phyloP scores from a whole-genome alignment of 345 rosid species.

The Camelina sativa region DNA sequence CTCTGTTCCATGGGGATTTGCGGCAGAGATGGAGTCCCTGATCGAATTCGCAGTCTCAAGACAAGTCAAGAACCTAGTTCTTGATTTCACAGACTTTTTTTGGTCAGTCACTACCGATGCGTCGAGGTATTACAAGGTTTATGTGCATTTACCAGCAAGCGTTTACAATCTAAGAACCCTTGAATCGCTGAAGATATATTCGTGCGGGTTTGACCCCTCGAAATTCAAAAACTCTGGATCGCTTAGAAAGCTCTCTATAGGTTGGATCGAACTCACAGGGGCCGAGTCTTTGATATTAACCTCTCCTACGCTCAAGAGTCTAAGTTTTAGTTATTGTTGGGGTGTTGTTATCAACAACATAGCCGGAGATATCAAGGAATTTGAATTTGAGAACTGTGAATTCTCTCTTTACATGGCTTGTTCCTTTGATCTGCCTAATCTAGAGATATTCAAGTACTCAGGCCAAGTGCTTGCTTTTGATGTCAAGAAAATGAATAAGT shows the following conservation, averaged over 20 bases:
- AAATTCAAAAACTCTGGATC: conserved; percentile 13
- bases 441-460: conserved; percentile 13
- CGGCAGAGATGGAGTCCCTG: neutral
- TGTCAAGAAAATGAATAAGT: neutral
- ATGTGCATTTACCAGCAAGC: neutral
- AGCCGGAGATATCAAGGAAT: too few species aligned
- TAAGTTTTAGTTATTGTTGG: conserved; percentile 50
- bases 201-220: neutral
- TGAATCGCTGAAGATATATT: neutral
- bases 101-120: neutral
- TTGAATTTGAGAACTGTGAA: neutral
- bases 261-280: conserved; percentile 43
- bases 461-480: neutral
- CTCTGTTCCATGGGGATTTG: conserved; percentile 30
- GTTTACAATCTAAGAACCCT: neutral
- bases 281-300: conserved; percentile 16
- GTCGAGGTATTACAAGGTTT: neutral
- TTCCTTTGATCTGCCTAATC: conserved; percentile 1
- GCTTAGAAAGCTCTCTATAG: conserved; percentile 45
- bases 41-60: neutral
- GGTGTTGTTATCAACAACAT: neutral
- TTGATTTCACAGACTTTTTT: neutral
- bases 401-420: neutral
- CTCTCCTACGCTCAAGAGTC: conserved; percentile 44
- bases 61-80: conserved; percentile 10